These are phyloP conservation scores for Populus deltoides DNA, from an alignment of 345 rosid genomes.

Conservation along the genomic window DNA sequence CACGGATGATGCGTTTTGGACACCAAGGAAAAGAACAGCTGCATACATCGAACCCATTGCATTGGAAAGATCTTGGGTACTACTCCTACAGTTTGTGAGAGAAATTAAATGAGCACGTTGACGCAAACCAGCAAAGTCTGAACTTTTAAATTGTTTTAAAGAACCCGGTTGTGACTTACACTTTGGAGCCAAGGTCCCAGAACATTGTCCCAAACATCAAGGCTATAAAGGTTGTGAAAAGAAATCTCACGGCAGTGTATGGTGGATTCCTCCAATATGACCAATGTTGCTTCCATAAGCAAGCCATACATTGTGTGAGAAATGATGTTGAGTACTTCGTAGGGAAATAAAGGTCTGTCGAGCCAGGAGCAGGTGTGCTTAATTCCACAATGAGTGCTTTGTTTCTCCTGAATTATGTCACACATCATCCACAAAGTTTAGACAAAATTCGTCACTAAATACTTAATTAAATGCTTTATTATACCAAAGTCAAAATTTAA, in stretches of 20 bases:
- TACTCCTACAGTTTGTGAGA: conserved; percentile 32
- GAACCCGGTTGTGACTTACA: background rate
- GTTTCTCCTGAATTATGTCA: conserved; percentile 44
- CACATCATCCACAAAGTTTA: background rate
- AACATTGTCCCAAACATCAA: conserved; percentile 27
- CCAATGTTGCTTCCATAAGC: conserved; percentile 26
- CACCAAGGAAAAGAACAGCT: conserved; percentile 67
- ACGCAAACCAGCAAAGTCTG: background rate
- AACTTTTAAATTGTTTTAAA: background rate
- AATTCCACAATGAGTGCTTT: conserved; percentile 20
- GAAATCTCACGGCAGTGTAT: conserved; percentile 24
- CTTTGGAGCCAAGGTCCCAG: conserved; percentile 26
- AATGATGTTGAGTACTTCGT: conserved; percentile 15
- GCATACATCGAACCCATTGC: conserved; percentile 77
- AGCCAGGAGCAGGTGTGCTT: conserved; percentile 17
- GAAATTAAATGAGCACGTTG: background rate
- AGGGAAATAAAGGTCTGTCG: conserved; percentile 23
- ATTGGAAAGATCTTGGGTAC: conserved; percentile 51
- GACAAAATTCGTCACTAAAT: background rate
- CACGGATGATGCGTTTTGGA: conserved; percentile 52
- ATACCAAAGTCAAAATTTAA: background rate
- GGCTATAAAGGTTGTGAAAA: conserved; percentile 19
- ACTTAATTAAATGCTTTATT: background rate
- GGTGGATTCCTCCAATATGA: conserved; percentile 31
- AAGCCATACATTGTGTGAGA: conserved; percentile 18